A percentile compares a stretch with the other conserved stretches of the same genome.
These are phyloP conservation scores for Suillus subaureus DNA, from an alignment of 768 basidiomycete genomes.

Conservation along the genomic window DNA sequence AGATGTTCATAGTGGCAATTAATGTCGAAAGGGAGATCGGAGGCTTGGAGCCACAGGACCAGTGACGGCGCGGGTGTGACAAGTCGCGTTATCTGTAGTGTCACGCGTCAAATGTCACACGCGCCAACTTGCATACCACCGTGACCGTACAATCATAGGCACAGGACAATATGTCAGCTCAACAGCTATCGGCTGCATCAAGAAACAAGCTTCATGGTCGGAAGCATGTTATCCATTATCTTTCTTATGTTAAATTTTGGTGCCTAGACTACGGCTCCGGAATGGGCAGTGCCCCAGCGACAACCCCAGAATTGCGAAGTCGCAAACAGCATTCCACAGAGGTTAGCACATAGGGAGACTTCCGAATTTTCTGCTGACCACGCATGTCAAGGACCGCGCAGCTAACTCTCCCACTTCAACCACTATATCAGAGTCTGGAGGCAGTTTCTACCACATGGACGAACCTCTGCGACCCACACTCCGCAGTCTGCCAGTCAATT, in stretches of 20 bases:
- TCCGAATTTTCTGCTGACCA: not conserved
- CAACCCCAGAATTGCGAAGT: conserved; percentile 18
- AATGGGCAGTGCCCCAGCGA: conserved; percentile 6
- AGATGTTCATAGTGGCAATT: conserved; percentile 72
- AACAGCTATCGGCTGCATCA: not conserved
- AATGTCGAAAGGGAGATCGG: conserved; percentile 19
- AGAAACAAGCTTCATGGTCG: not conserved
- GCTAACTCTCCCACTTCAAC: conserved; percentile 31
- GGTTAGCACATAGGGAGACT: conserved; percentile 13
- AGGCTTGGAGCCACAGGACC: conserved; percentile 9
- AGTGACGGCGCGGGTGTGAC: conserved; percentile 23
- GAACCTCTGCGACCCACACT: conserved; percentile 15
- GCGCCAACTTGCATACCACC: not conserved
- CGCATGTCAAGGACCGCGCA: conserved; percentile 16
- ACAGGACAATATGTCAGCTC: not conserved
- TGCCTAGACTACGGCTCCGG: conserved; percentile 10
- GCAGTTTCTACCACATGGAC: conserved; percentile 23
- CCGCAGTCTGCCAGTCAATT: conserved; percentile 21
- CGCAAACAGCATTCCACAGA: conserved; percentile 17
- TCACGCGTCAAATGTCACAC: conserved; percentile 23
- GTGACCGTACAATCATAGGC: not conserved
- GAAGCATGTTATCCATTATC: not conserved
- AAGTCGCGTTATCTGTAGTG: conserved; percentile 26
- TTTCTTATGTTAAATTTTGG: not conserved
- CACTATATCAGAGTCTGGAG: conserved; percentile 32